Evolutionary conservation across 805 yeast genomes (phyloP).

Genomic region (Saccharomycopsis javanensis): DNA sequence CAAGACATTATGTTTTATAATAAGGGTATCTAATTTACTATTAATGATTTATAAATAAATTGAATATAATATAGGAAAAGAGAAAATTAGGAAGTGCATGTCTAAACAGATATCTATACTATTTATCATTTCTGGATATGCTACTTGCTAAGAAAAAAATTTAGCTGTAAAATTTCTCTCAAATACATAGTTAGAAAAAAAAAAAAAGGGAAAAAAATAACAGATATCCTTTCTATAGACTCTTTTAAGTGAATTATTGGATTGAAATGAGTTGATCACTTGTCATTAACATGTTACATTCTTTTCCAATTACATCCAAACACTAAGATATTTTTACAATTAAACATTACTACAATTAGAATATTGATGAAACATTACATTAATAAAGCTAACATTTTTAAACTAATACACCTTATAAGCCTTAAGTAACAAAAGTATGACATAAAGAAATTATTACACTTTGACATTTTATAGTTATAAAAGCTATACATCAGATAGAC

Average conservation of each 20-base stretch:
- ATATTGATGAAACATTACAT: no score
- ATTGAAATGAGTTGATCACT: background rate
- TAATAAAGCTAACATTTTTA: no score
- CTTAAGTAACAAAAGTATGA: no score
- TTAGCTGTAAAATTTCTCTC: background rate
- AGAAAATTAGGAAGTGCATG: background rate
- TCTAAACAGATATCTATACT: background rate
- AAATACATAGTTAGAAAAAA: no score
- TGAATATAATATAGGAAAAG: background rate
- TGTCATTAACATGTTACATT: background rate
- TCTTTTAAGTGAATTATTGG: background rate
- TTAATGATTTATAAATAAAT: background rate
- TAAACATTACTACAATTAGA: background rate
- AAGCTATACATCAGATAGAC: no score
- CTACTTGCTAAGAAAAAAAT: background rate
- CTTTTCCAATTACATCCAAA: background rate
- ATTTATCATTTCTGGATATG: background rate
- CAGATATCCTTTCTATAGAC: background rate
- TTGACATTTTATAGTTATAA: no score
- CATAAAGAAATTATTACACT: no score
- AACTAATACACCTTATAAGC: no score
- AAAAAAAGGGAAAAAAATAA: no score
- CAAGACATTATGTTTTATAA: slow-evolving; percentile 30
- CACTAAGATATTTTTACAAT: no score
- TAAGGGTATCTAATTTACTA: background rate